Evolutionary conservation across 2,329 filamentous ascomycete species (phyloP), one percentile per base, ranked within the genome.

Genomic region (Claviceps sp.): DNA sequence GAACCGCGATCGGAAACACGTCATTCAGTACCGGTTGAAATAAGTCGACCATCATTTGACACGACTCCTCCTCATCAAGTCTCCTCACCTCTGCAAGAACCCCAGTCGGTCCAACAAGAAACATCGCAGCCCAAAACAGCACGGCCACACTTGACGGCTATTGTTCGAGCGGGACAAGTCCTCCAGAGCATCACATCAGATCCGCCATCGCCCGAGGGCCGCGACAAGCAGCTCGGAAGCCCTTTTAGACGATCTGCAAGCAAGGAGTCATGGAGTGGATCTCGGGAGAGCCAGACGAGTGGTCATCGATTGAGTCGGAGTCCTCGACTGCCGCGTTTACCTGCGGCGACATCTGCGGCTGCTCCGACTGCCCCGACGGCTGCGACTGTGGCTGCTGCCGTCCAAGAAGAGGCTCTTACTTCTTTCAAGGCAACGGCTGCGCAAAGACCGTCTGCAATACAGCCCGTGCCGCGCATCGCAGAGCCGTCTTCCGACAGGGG

Each of bases 161-260:
- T 80, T 38, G 73, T 81, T n/a, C 70, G 77, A 46, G 78, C 72
- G 26, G 78, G 77, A 3, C 69, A 75, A 47, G 76, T 72, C 34
- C 63, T 82, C 14, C 78, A 81, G 58, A 77, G 71, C 53, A 74
- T 81, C 40, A 77, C 78, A 11, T 79, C 77, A 0, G 78, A 81
- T 55, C 75, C 76, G 7, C 76, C 77, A 0, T 80, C 78, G 0
- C 78, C 78, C 1, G 73, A 74, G 49, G 69, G 64, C 6, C 69
- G 68, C n/a, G 74, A 76, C 44, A 69, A 70, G 37, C 71, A 73
- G 11, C 64, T 81, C 2, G 71, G 77, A 14, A 81, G 78, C 52
- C 78, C 78, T 0, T 82, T 82, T 56, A 70, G 73, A 49, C 64
- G 66, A 43, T 68, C 68, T 8, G 65, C 58, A 16, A 66, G 63